Percentiles rank a stretch among this genome's conserved stretches.
phyloP scores from a whole-genome alignment of 768 basidiomycete species.

The Pholiota microspora region DNA sequence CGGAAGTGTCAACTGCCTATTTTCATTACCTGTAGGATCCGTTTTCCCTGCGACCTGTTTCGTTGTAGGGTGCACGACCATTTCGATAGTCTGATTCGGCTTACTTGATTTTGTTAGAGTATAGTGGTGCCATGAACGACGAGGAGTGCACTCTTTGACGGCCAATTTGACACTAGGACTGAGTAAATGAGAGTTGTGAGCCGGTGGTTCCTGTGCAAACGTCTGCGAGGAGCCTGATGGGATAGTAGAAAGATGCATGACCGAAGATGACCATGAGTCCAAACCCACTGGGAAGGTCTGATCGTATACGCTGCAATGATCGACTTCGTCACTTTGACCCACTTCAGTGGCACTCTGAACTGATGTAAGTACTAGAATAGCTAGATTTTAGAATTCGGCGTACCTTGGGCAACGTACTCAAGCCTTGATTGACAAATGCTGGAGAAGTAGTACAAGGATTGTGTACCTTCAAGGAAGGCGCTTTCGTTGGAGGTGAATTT shows the following conservation, averaged over 20 bases:
- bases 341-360: background rate
- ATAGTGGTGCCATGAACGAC: conserved; percentile 16
- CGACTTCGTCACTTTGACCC: background rate
- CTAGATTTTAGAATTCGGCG: background rate
- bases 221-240: background rate
- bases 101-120: background rate
- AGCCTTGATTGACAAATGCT: background rate
- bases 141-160: conserved; percentile 13
- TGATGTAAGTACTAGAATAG: background rate
- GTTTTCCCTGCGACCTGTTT: conserved; percentile 1
- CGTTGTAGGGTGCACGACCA: background rate
- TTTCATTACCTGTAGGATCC: conserved; percentile 8
- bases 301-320: background rate
- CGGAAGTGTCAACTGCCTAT: conserved; percentile 3
- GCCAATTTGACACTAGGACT: conserved; percentile 10
- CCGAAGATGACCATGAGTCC: background rate
- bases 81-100: background rate
- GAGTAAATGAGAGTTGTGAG: background rate
- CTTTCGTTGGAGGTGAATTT: background rate
- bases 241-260: background rate
- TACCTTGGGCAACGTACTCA: background rate
- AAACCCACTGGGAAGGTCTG: background rate
- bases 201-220: background rate
- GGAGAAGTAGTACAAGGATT: background rate
- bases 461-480: background rate